Evolutionary conservation across 768 basidiomycete species (phyloP).

Genomic region (Trametes elegans): DNA sequence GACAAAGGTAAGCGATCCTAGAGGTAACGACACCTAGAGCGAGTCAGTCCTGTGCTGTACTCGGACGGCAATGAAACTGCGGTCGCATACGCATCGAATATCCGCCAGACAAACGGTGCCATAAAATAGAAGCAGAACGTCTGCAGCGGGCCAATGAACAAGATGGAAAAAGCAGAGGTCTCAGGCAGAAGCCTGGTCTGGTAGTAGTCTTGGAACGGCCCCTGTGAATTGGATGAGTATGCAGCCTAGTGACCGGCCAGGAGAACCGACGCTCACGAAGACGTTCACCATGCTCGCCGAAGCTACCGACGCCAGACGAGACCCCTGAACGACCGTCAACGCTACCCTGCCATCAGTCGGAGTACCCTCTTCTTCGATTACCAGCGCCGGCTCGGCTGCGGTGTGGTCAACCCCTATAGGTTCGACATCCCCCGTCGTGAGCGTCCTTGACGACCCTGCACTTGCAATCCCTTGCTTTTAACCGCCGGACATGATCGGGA

Average conservation of each 20-base stretch:
- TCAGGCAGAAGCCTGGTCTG: constrained; percentile 23
- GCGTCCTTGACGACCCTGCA: no score
- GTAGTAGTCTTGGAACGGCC: constrained; percentile 31
- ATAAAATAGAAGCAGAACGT: constrained; percentile 26
- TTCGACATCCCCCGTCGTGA: no score
- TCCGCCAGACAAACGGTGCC: constrained; percentile 23
- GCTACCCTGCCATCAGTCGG: constrained; percentile 29
- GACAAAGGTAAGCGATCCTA: constrained; percentile 24
- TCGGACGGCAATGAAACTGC: background rate
- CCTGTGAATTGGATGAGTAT: constrained; percentile 15
- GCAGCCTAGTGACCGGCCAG: background rate
- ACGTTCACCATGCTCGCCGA: constrained; percentile 23
- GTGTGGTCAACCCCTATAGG: no score
- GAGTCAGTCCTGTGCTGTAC: background rate
- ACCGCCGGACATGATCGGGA: no score
- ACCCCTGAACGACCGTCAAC: constrained; percentile 25
- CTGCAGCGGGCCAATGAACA: constrained; percentile 30
- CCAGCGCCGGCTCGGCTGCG: background rate
- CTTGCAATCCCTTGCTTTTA: no score
- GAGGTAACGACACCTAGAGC: constrained; percentile 23
- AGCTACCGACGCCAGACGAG: constrained; percentile 19
- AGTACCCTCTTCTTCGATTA: background rate
- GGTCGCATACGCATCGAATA: constrained; percentile 30
- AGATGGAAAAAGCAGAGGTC: constrained; percentile 28
- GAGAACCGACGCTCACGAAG: background rate